Evolutionary conservation across 1,284 basidiomycete species (phyloP).

Genomic region (Coniferiporia weirii): DNA sequence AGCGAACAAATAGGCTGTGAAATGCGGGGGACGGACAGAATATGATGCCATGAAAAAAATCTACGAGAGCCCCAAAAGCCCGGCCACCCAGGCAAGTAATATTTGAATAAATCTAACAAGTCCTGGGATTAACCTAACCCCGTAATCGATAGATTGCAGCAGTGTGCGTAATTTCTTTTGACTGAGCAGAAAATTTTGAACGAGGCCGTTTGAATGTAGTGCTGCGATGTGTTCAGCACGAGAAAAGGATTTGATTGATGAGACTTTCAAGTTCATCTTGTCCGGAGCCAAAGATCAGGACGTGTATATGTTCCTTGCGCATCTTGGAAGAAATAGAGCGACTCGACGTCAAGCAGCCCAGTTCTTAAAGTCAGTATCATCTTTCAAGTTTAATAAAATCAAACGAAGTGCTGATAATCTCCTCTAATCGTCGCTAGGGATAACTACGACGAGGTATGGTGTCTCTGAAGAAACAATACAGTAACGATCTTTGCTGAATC

Average conservation of each 20-base stretch:
- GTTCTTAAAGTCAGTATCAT: conserved; percentile 36
- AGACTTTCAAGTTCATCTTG: conserved; percentile 56
- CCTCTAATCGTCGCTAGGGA: conserved; percentile 18
- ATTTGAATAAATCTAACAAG: conserved; percentile 25
- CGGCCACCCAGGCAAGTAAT: conserved; percentile 43
- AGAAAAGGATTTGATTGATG: conserved; percentile 44
- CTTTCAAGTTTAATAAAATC: not conserved
- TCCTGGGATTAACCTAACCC: not conserved
- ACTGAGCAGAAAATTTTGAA: not conserved
- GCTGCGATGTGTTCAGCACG: conserved; percentile 41
- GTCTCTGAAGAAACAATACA: conserved; percentile 13
- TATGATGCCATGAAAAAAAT: conserved; percentile 73
- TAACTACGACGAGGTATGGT: conserved; percentile 57
- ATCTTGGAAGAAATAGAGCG: conserved; percentile 39
- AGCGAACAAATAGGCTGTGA: conserved; percentile 46
- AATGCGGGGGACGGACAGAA: conserved; percentile 72
- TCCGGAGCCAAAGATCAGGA: conserved; percentile 61
- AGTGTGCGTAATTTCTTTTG: conserved; percentile 43
- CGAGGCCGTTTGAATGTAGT: conserved; percentile 12
- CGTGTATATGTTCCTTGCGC: conserved; percentile 49
- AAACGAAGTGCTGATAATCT: not conserved
- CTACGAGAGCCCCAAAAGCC: conserved; percentile 70
- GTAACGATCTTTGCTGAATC: not conserved
- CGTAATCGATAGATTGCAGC: conserved; percentile 25
- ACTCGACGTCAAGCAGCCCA: conserved; percentile 37